These are phyloP conservation scores for Ceratocystiopsis brevicomis DNA, from an alignment of 2,329 filamentous ascomycete genomes.

Conservation along the genomic window DNA sequence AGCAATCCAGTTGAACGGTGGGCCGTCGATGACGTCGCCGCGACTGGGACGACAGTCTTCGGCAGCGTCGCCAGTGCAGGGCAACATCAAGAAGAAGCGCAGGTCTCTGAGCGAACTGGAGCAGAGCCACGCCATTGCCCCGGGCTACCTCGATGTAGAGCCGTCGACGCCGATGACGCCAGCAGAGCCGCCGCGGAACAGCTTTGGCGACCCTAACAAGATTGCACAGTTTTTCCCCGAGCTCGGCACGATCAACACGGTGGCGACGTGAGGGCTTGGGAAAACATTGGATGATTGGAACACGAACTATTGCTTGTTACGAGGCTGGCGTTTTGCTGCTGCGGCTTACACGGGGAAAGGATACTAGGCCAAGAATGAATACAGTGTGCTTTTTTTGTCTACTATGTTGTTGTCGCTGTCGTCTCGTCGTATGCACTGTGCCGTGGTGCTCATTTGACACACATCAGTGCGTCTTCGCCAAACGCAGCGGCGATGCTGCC, in stretches of 20 bases:
- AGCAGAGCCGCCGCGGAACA: conserved; percentile 14
- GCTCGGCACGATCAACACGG: conserved; percentile 11
- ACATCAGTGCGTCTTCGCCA: conserved; percentile 66
- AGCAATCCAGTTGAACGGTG: neutral
- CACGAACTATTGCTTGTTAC: neutral
- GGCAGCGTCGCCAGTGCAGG: conserved; percentile 14
- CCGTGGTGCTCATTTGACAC: conserved; percentile 31
- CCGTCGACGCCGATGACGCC: conserved; percentile 11
- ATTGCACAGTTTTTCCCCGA: conserved; percentile 21
- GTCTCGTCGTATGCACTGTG: neutral
- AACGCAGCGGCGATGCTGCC: conserved; percentile 53
- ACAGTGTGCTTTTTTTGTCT: no score
- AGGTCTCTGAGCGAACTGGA: conserved; percentile 15
- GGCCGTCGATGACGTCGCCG: neutral
- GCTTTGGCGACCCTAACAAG: conserved; percentile 20
- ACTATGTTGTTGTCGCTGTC: no score
- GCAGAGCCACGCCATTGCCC: conserved; percentile 1
- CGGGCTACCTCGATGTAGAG: conserved; percentile 1
- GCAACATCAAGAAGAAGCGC: conserved; percentile 23
- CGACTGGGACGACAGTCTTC: conserved; percentile 6
- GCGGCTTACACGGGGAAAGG: no score
- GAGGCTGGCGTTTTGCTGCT: neutral
- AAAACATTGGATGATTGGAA: neutral
- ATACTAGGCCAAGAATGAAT: no score
- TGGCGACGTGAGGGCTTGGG: conserved; percentile 7